Evolutionary conservation across 768 basidiomycete species (phyloP).

Genomic region (Hygrocybe coccinea): DNA sequence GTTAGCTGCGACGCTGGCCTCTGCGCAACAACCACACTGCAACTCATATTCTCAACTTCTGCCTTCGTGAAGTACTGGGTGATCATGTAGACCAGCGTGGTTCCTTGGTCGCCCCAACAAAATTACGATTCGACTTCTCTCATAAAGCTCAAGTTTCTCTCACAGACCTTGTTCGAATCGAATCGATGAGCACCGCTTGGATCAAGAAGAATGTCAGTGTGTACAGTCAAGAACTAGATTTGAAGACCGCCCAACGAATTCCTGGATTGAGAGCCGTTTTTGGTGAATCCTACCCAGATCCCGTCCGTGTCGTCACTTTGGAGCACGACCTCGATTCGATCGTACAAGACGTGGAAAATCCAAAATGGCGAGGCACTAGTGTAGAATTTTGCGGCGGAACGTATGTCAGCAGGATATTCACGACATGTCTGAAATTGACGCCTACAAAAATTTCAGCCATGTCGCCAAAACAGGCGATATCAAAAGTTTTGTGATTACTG

Average conservation of each 20-base stretch:
- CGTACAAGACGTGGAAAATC: conserved; percentile 75
- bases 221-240: conserved; percentile 77
- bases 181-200: conserved; percentile 81
- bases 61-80: conserved; percentile 87
- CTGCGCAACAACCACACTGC: conserved; percentile 97
- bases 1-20: conserved; percentile 86
- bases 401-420: conserved; percentile 41
- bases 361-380: conserved; percentile 86
- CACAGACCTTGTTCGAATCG: conserved; percentile 76
- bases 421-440: conserved; percentile 1
- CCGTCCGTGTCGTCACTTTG: conserved; percentile 89
- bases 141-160: conserved; percentile 85
- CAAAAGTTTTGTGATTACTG: conserved; percentile 90
- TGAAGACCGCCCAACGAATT: conserved; percentile 76
- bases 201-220: conserved; percentile 86
- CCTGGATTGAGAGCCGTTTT: conserved; percentile 96
- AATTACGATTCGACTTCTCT: conserved; percentile 97
- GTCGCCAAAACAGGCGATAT: conserved; percentile 96
- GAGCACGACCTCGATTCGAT: conserved; percentile 88
- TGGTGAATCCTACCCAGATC: conserved; percentile 96
- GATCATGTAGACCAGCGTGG: conserved; percentile 99
- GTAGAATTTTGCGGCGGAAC: conserved; percentile 99
- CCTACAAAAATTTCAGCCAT: conserved; percentile 48
- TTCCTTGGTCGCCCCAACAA: conserved; percentile 91
- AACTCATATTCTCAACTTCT: conserved; percentile 96